phyloP scores from a whole-genome alignment of 2,329 filamentous ascomycete species.

The Boeremia lycopersici region DNA sequence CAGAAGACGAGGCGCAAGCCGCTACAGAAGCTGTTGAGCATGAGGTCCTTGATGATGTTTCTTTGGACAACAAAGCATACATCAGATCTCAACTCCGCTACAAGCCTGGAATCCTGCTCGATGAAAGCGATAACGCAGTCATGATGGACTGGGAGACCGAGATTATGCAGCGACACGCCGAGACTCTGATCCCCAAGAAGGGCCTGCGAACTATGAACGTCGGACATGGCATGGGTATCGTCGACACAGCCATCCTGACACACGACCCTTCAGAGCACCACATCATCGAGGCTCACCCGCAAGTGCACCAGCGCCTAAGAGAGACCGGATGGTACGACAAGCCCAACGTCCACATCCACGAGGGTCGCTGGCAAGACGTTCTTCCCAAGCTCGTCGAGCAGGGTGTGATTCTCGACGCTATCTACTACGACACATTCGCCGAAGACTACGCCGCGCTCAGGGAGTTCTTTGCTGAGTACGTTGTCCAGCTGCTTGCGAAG shows the following conservation, averaged over 20 bases:
- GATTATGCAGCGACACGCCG: constrained; percentile 81
- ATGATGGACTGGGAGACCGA: constrained; percentile 94
- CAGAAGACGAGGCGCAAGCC: constrained; percentile 34
- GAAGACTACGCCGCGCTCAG: constrained; percentile 47
- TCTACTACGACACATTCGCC: constrained; percentile 49
- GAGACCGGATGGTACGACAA: constrained; percentile 71
- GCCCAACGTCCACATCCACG: constrained; percentile 64
- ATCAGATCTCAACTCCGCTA: constrained; percentile 42
- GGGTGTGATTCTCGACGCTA: constrained; percentile 77
- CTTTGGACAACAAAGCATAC: constrained; percentile 49
- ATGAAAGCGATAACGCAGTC: constrained; percentile 78
- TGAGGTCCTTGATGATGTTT: constrained; percentile 41
- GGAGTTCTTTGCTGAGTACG: constrained; percentile 47
- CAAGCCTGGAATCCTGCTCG: constrained; percentile 61
- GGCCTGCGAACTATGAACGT: constrained; percentile 81
- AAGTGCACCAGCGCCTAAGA: constrained; percentile 72
- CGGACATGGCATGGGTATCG: constrained; percentile 89
- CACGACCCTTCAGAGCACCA: constrained; percentile 74
- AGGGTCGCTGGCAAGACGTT: constrained; percentile 82
- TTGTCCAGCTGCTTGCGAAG: constrained; percentile 40
- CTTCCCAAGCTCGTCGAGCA: constrained; percentile 70
- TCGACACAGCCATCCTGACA: constrained; percentile 76
- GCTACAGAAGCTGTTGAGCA: constrained; percentile 33
- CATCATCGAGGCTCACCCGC: constrained; percentile 84
- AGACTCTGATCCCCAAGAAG: constrained; percentile 64